Conservation (phyloP, 2,329 filamentous ascomycete species). For the Alternaria sp. region DNA sequence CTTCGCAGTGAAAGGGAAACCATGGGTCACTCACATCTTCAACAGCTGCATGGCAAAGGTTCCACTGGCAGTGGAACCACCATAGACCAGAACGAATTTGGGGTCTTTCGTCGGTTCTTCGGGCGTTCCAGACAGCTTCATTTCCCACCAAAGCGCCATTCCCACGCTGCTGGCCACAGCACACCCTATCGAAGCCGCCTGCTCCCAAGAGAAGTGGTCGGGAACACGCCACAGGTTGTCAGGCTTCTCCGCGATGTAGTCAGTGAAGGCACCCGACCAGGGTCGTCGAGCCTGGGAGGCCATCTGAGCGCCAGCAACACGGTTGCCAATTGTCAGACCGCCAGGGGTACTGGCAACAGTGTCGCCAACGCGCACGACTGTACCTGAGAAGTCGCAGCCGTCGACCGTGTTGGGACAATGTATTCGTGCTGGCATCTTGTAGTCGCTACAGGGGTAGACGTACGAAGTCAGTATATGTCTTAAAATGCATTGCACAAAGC, state of each 20-base stretch:
- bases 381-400: background rate
- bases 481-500: background rate
- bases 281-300: background rate
- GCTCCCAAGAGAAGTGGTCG: background rate
- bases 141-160: background rate
- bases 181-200: background rate
- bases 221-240: background rate
- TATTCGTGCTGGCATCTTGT: background rate
- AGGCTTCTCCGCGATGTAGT: background rate
- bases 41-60: background rate
- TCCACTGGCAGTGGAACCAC: background rate
- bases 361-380: background rate
- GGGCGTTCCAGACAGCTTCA: background rate
- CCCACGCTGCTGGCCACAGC: background rate
- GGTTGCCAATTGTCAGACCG: background rate
- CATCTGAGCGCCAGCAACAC: background rate
- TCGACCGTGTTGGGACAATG: background rate
- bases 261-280: background rate
- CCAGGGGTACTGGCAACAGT: background rate
- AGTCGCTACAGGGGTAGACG: background rate
- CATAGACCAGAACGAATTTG: background rate
- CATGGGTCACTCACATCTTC: background rate
- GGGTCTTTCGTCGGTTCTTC: background rate
- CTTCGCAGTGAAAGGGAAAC: background rate
- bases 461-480: background rate